These are phyloP conservation scores for Phylloporus sp. DNA, from an alignment of 768 basidiomycete species.

Conservation along the genomic window DNA sequence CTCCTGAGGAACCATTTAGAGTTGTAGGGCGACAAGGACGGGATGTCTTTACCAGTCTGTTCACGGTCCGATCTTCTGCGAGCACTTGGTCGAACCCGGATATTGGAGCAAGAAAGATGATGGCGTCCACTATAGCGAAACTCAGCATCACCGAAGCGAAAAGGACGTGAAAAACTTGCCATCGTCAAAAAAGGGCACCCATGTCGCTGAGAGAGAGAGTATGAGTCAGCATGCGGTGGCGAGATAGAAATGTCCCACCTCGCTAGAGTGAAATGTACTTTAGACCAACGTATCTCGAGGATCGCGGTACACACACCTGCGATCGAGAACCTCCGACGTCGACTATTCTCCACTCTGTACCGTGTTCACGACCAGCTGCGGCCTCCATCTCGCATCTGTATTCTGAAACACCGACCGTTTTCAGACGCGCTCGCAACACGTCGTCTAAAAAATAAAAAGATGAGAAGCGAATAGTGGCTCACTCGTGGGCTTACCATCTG, in stretches of 20 bases:
- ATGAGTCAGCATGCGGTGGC: conserved; percentile 8
- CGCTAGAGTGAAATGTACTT: conserved; percentile 23
- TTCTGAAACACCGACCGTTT: conserved; percentile 73
- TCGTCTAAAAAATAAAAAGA: conserved; percentile 36
- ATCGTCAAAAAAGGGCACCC: conserved; percentile 54
- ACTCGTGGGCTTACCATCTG: conserved; percentile 35
- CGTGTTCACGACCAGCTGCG: conserved; percentile 43
- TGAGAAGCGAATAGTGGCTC: conserved; percentile 3
- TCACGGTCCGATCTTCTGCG: conserved; percentile 47
- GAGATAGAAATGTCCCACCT: conserved; percentile 24
- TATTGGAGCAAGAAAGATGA: conserved; percentile 58
- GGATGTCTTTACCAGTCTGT: conserved; percentile 38
- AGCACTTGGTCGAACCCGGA: conserved; percentile 53
- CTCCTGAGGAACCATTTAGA: conserved; percentile 40
- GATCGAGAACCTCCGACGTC: conserved; percentile 51
- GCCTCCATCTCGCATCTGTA: conserved; percentile 81
- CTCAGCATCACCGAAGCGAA: background rate
- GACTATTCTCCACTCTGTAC: conserved; percentile 51
- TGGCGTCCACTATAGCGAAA: conserved; percentile 35
- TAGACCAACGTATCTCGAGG: background rate
- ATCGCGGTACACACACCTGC: conserved; percentile 35
- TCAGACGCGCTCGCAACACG: conserved; percentile 47
- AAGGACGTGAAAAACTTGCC: conserved; percentile 25
- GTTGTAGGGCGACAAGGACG: background rate
- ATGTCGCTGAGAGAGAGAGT: conserved; percentile 34